These are phyloP conservation scores for Sarocladium brachiariae DNA, from an alignment of 2,329 filamentous ascomycete genomes.

Conservation along the genomic window DNA sequence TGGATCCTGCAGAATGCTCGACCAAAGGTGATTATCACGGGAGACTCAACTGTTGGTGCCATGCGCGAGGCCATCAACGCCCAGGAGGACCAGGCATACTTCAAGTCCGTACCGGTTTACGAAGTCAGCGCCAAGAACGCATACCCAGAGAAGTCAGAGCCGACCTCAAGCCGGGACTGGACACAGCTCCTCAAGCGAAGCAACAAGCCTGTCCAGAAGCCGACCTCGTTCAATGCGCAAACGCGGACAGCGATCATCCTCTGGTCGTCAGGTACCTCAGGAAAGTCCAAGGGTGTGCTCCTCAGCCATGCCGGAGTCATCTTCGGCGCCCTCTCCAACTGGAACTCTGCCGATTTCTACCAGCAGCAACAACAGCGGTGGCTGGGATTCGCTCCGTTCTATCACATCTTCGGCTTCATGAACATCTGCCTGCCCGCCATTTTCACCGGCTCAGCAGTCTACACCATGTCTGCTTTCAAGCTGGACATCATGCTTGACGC, in stretches of 20 bases:
- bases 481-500: conserved; percentile 57
- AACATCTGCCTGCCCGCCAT: conserved; percentile 54
- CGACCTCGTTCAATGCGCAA: conserved; percentile 26
- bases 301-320: conserved; percentile 62
- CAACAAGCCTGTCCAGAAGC: conserved; percentile 36
- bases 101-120: conserved; percentile 50
- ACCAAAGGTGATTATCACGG: conserved; percentile 30
- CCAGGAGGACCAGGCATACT: conserved; percentile 27
- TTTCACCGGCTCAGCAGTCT: conserved; percentile 48
- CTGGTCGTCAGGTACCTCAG: conserved; percentile 58
- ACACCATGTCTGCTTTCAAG: conserved; percentile 65
- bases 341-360: conserved; percentile 42
- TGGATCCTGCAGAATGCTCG: conserved; percentile 36
- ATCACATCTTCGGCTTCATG: conserved; percentile 53
- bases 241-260: conserved; percentile 52
- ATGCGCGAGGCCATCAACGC: conserved; percentile 27
- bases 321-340: conserved; percentile 45
- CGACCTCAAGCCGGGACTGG: conserved; percentile 41
- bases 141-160: conserved; percentile 22
- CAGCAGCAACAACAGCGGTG: conserved; percentile 28
- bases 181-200: conserved; percentile 48
- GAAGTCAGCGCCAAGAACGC: conserved; percentile 34
- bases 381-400: conserved; percentile 65
- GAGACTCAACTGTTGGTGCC: conserved; percentile 21
- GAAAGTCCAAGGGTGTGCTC: conserved; percentile 67